Base-by-base conservation (phyloP, 768 basidiomycete genomes). In the Inosperma sp. region DNA sequence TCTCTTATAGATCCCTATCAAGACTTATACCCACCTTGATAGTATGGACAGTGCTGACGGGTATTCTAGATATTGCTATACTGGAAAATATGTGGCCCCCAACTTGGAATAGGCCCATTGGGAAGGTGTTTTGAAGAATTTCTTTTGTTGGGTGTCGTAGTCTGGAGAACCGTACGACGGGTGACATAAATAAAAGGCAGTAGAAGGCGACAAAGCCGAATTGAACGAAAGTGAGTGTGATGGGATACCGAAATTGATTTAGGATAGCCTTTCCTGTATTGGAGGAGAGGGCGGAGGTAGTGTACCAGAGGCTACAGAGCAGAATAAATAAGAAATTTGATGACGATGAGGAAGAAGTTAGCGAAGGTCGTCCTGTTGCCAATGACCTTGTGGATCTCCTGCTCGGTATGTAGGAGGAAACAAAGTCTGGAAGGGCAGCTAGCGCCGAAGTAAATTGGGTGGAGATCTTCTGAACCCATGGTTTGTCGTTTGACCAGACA, bases 51-150 rank as follows among this genome's bases (percentile, higher is more conserved):
- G 96, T 99, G 72, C 89, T 93, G 52, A 99, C 96, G 2, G 89
- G 92, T 54, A 97, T 95, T 44, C 93, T 78, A 42, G 93, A 92
- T 47, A 97, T 99, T 9, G 96, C 96, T 72, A 99, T 86, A 59
- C 93, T 95, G 14, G 93, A 93, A 66, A 96, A 97, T 62, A 99
- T 92, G 65, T 99, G 96, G 1, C 96, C 96, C 6, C 86, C 92
- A 27, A 99, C 94, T 70, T 99, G 96, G 66, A 99, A 99, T 54
- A 88, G 78, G 19, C 93, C 94, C 95, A 98, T 98, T 1, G 94
- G 92, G 22, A 96, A 64, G 2, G 94, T 96, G 51, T 76, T 88
- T 52, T 70, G 72, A 21, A 98, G 59, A 55, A 96, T 91, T 8
- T 80, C 76, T 57, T 65, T 73, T 7, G 84, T 89, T 3, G 95